phyloP scores from a whole-genome alignment of 1,139 yeast genomes.

The Meyerozyma guilliermondii region DNA sequence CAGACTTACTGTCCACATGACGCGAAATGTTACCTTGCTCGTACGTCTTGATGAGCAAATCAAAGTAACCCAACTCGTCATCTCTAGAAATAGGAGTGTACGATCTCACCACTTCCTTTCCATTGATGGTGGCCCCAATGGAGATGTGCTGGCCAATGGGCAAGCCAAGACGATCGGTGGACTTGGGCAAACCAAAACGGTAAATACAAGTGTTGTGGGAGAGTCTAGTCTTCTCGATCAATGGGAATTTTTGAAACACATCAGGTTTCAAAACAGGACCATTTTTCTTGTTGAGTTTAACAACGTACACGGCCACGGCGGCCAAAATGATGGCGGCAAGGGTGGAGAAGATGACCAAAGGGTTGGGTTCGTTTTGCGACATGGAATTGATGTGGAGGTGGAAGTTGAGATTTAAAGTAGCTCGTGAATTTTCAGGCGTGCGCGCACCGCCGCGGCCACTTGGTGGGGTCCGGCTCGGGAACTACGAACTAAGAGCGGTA shows the following conservation, averaged over 20 bases:
- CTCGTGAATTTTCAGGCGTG: neutral
- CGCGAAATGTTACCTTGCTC: conserved; percentile 86
- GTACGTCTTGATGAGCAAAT: conserved; percentile 86
- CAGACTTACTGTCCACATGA: conserved; percentile 59
- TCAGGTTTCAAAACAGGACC: conserved; percentile 59
- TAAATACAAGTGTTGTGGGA: conserved; percentile 83
- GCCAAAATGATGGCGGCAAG: conserved; percentile 38
- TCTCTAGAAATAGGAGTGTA: conserved; percentile 93
- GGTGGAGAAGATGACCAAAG: conserved; percentile 25
- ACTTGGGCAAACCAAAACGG: conserved; percentile 77
- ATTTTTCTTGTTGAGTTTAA: conserved; percentile 33
- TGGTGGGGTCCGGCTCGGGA: neutral
- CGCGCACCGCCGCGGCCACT: neutral
- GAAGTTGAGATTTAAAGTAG: neutral
- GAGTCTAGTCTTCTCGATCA: conserved; percentile 71
- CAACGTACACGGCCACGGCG: conserved; percentile 33
- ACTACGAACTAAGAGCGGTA: neutral
- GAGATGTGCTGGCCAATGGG: conserved; percentile 95
- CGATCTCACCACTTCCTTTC: conserved; percentile 82
- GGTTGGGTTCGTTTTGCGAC: conserved; percentile 12
- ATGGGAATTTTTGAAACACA: conserved; percentile 74
- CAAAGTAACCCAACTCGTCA: conserved; percentile 81
- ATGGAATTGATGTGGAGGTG: conserved; percentile 3
- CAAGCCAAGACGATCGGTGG: conserved; percentile 73
- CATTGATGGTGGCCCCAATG: conserved; percentile 68